Evolutionary conservation across 768 basidiomycete genomes (phyloP), one percentile per base, ranked within the genome.

Genomic region (Leccinum pellstonianum): DNA sequence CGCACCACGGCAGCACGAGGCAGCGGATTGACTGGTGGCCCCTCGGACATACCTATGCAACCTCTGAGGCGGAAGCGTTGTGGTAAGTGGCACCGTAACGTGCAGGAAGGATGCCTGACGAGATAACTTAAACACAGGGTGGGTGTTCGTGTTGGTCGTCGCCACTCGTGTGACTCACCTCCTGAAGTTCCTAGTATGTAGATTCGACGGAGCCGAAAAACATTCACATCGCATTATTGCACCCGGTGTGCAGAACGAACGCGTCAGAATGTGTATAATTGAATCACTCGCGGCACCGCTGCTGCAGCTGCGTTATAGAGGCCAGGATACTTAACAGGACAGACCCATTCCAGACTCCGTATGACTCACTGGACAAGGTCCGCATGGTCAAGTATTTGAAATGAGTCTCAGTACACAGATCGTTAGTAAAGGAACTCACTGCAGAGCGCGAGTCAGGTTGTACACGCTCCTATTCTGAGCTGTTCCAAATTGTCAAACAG

Each of bases 71-170:
- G 23, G 14, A 12, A 19, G 61, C 27, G 38, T 70, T 66, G 15
- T 8, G 70, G 72, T 15, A 70, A 80, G 3, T 86, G 78, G 77
- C 55, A 2, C 85, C 10, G 31, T 31, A 31, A 31, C 31, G 86
- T 60, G 79, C 62, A 86, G 82, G 81, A 86, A 7, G 85, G 83
- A 83, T 86, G 85, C 85, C 85, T 73, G 68, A 70, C 21, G 86
- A 87, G 1, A 80, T 17, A n/a, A 41, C 17, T 37, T 77, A 2
- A 81, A 82, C 58, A 85, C 85, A 31, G 85, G 86, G 86, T 85
- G 65, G n/a, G 76, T 64, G 43, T 19, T 17, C 50, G 31, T 15
- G 17, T 25, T 21, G n/a, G 47, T 33, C 35, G 17, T 50, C 38
- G n/a, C 5, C 15, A 47, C 19, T 8, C 0, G 41, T 31, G 38